Base-by-base conservation (phyloP, 1,284 basidiomycete species). In the Cryptococcus neoformans region DNA sequence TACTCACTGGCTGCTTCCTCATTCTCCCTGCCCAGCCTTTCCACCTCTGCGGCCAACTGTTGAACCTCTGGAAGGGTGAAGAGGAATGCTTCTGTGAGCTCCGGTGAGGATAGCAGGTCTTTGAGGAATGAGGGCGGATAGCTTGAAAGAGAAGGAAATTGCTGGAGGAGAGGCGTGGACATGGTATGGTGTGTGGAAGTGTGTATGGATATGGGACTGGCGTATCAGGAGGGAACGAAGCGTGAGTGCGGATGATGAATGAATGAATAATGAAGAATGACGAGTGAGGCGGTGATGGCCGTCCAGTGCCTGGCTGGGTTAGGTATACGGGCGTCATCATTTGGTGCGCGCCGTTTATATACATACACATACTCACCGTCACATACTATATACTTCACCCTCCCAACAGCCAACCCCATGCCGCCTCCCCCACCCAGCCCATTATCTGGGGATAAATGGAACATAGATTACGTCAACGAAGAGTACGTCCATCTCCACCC, bases 41-140 rank as follows among this genome's bases (percentile, higher is more conserved):
- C 80, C 63, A 92, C 88, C 1, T 85, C 84, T 61, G 84, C 82
- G 58, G 91, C 87, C 57, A 92, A 78, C 11, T 83, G 81, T 68
- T 87, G 85, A 44, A 93, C 89, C 46, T 83, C 81, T 1, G 85
- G 80, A 8, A 94, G 77, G 1, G 88, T 85, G 73, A 92, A 87
- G 64, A 95, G 87, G 59, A 89, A 81, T 5, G 92, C 89, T 73
- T 94, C 88, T 63, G 93, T 92, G 72, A 92, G 92, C 16, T 81
- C 79, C 1, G 87, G 87, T 67, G 94, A 89, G 16, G 82, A 81
- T 21, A 95, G 79, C 16, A 95, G 79, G 71, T 92, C 90, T 74
- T 94, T 89, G n/a, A 96, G 81, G 56, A 76, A 74, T n/a, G 64
- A 56, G 1, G 72, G 55, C 0, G 74, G 73, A 42, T 74, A 74